Percentiles rank a stretch among this genome's conserved stretches.
These are phyloP conservation scores for Penicillium sp. DNA, from an alignment of 2,329 filamentous ascomycete species.

Conservation along the genomic window DNA sequence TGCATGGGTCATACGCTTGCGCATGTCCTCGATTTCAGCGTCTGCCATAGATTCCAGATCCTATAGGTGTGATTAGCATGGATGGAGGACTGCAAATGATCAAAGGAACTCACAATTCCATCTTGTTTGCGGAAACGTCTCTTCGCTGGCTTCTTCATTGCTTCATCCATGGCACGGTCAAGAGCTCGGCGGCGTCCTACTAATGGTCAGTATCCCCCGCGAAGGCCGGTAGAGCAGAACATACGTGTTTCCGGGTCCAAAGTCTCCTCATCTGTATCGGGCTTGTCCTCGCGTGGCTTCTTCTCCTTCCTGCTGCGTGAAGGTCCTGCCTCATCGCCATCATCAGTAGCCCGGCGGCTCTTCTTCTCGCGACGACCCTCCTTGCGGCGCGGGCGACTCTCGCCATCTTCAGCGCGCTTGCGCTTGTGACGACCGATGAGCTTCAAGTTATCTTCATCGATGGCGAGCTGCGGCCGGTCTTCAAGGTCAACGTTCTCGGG, in stretches of 20 bases:
- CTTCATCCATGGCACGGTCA: conserved; percentile 83
- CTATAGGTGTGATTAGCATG: conserved; percentile 46
- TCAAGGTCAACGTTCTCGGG: conserved; percentile 62
- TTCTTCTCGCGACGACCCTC: conserved; percentile 60
- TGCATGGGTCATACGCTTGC: conserved; percentile 85
- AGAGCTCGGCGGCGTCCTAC: conserved; percentile 74
- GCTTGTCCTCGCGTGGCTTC: conserved; percentile 55
- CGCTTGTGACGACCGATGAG: conserved; percentile 65
- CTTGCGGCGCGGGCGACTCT: conserved; percentile 70
- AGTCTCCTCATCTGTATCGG: conserved; percentile 69
- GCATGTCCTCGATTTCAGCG: conserved; percentile 83
- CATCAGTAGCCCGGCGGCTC: conserved; percentile 71
- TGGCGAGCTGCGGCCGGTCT: conserved; percentile 58
- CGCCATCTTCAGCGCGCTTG: conserved; percentile 64
- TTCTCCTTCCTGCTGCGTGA: conserved; percentile 54
- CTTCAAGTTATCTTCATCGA: conserved; percentile 64
- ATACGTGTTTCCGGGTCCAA: conserved; percentile 80
- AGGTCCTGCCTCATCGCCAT: conserved; percentile 53
- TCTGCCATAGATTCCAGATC: conserved; percentile 90
- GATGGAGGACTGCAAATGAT: background rate
- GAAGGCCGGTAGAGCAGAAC: conserved; percentile 31
- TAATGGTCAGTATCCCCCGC: conserved; percentile 1
- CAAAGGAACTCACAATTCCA: conserved; percentile 69
- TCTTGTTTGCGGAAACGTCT: conserved; percentile 75
- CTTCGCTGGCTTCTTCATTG: conserved; percentile 77